These are phyloP conservation scores for Saccharomycopsis phalli DNA, from an alignment of 1,139 yeast genomes.

Conservation along the genomic window DNA sequence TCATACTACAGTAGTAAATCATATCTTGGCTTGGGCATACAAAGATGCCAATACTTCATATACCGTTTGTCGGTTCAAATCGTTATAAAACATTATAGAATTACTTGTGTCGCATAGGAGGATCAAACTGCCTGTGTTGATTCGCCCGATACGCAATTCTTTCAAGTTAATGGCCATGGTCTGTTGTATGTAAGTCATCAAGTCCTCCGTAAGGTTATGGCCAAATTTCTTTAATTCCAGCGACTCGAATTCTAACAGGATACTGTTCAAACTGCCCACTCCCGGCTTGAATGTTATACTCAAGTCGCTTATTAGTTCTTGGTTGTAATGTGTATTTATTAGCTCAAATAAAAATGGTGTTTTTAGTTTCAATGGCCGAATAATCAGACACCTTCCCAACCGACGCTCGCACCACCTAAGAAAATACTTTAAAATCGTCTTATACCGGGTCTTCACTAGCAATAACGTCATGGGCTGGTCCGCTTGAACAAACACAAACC, in stretches of 20 bases:
- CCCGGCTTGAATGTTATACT: background rate
- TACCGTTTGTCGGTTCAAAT: too few species aligned
- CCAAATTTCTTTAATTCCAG: background rate
- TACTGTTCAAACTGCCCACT: background rate
- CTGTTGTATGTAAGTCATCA: background rate
- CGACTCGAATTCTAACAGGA: background rate
- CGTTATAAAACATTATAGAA: too few species aligned
- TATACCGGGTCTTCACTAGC: background rate
- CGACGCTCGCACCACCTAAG: background rate
- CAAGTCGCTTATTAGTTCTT: background rate
- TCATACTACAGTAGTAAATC: too few species aligned
- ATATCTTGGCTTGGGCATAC: too few species aligned
- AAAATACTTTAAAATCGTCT: background rate
- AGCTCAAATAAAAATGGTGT: background rate
- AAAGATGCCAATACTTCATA: too few species aligned
- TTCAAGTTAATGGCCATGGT: background rate
- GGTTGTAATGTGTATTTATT: background rate
- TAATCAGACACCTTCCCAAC: background rate
- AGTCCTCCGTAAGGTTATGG: background rate
- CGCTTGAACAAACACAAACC: conserved; percentile 4
- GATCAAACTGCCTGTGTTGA: background rate
- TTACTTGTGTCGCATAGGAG: too few species aligned
- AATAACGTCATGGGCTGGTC: conserved; percentile 1
- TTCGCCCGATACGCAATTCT: background rate
- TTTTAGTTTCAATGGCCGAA: background rate